phyloP scores from a whole-genome alignment of 2,329 filamentous ascomycete genomes.

The Cladosporium oxysporum region DNA sequence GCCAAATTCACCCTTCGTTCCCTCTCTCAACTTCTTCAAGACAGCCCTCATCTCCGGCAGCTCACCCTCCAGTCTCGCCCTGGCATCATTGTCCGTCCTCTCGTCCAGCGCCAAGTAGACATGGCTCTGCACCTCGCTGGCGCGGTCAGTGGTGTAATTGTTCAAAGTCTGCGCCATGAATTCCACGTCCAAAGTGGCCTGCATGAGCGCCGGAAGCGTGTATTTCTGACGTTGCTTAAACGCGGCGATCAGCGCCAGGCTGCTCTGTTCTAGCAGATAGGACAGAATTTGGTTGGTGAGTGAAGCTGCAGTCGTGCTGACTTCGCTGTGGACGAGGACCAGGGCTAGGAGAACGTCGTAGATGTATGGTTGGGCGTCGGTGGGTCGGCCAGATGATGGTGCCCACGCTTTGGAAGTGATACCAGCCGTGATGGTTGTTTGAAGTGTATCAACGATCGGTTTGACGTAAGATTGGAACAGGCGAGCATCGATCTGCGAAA shows the following conservation, averaged over 20 bases:
- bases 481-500: constrained; percentile 84
- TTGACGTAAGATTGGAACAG: constrained; percentile 92
- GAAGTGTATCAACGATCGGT: constrained; percentile 69
- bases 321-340: constrained; percentile 78
- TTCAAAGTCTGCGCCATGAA: constrained; percentile 92
- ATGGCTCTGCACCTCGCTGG: constrained; percentile 78
- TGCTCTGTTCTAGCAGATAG: constrained; percentile 81
- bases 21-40: constrained; percentile 79
- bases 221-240: constrained; percentile 69
- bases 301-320: constrained; percentile 59
- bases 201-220: constrained; percentile 81
- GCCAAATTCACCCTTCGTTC: constrained; percentile 76
- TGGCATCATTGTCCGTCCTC: constrained; percentile 83
- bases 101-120: constrained; percentile 91
- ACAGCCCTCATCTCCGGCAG: constrained; percentile 85
- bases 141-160: constrained; percentile 82
- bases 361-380: constrained; percentile 81
- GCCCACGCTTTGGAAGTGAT: constrained; percentile 73
- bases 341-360: constrained; percentile 83
- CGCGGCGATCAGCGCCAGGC: constrained; percentile 74
- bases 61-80: constrained; percentile 78
- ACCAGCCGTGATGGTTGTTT: constrained; percentile 70
- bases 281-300: constrained; percentile 81
- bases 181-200: constrained; percentile 95
- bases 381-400: constrained; percentile 59